Evolutionary conservation across 495 filamentous ascomycete species (phyloP).

Genomic region (Penicillium angulare): DNA sequence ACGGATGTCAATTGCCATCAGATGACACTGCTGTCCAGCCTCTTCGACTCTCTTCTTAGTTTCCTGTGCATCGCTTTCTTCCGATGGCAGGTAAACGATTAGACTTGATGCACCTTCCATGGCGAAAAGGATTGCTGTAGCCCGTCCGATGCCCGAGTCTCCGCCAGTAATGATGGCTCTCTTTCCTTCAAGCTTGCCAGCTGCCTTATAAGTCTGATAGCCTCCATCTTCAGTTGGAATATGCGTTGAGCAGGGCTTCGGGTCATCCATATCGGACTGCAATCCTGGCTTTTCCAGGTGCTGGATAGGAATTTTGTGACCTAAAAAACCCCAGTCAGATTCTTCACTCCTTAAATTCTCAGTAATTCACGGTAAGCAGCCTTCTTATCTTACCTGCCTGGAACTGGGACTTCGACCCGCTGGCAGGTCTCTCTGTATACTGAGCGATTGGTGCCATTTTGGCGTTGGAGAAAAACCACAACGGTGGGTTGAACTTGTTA

Average conservation of each 20-base stretch:
- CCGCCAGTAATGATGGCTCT: slow-evolving; percentile 81
- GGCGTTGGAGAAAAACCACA: neutral
- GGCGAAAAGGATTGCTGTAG: slow-evolving; percentile 75
- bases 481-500: neutral
- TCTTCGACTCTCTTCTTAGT: slow-evolving; percentile 71
- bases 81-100: slow-evolving; percentile 72
- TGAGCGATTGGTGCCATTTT: slow-evolving; percentile 16
- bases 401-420: slow-evolving; percentile 27
- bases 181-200: slow-evolving; percentile 73
- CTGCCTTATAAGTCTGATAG: slow-evolving; percentile 72
- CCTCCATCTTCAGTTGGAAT: slow-evolving; percentile 69
- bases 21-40: slow-evolving; percentile 60
- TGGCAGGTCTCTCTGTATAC: slow-evolving; percentile 22
- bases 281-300: slow-evolving; percentile 66
- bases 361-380: neutral
- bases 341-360: neutral
- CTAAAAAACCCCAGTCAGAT: slow-evolving; percentile 32
- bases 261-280: slow-evolving; percentile 63
- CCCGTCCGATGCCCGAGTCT: slow-evolving; percentile 81
- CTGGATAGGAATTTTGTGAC: slow-evolving; percentile 68
- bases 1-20: slow-evolving; percentile 61
- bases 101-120: slow-evolving; percentile 79
- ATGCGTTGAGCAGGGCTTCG: slow-evolving; percentile 60
- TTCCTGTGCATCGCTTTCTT: slow-evolving; percentile 75
- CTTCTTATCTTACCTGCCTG: slow-evolving; percentile 16